A percentile compares a stretch with the other conserved stretches of the same genome.
These are phyloP conservation scores for Aureobasidium melanogenum DNA, from an alignment of 2,329 filamentous ascomycete genomes.

Conservation along the genomic window DNA sequence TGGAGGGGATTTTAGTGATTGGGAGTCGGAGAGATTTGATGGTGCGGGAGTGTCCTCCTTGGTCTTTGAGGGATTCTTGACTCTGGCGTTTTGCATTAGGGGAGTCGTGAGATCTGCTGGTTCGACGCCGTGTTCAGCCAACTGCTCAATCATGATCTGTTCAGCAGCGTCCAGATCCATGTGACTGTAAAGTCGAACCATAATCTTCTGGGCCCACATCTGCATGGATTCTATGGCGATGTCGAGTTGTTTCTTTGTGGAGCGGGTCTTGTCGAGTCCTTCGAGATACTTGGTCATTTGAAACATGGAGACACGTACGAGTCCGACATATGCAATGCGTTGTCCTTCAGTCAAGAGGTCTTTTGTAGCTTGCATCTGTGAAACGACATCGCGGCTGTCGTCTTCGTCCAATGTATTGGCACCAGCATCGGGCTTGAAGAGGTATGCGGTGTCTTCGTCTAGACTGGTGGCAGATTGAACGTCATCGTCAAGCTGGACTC, in stretches of 20 bases:
- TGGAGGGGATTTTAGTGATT: constrained; percentile 19
- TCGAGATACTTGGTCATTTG: constrained; percentile 65
- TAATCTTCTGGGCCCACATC: constrained; percentile 98
- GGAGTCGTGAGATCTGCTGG: constrained; percentile 74
- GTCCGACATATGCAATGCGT: constrained; percentile 88
- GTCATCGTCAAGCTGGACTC: constrained; percentile 92
- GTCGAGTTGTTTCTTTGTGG: constrained; percentile 62
- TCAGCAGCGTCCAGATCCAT: constrained; percentile 92
- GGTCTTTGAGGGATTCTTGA: constrained; percentile 62
- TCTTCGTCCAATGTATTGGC: constrained; percentile 65
- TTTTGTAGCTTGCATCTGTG: constrained; percentile 93
- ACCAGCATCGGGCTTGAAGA: constrained; percentile 65
- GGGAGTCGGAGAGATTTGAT: constrained; percentile 15
- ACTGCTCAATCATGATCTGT: constrained; percentile 97
- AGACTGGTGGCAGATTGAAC: constrained; percentile 88
- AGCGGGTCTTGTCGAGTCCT: constrained; percentile 51
- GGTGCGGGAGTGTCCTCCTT: not conserved
- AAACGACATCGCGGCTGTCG: constrained; percentile 65
- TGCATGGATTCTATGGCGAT: constrained; percentile 67
- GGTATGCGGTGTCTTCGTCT: constrained; percentile 93
- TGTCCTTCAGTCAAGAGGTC: constrained; percentile 91
- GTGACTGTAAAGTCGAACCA: constrained; percentile 86
- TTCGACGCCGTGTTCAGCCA: constrained; percentile 83
- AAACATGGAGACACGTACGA: constrained; percentile 72
- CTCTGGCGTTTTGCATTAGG: constrained; percentile 83